Evolutionary conservation across 768 basidiomycete species (phyloP), one percentile per base, ranked within the genome.

Genomic region (Mycena metata): DNA sequence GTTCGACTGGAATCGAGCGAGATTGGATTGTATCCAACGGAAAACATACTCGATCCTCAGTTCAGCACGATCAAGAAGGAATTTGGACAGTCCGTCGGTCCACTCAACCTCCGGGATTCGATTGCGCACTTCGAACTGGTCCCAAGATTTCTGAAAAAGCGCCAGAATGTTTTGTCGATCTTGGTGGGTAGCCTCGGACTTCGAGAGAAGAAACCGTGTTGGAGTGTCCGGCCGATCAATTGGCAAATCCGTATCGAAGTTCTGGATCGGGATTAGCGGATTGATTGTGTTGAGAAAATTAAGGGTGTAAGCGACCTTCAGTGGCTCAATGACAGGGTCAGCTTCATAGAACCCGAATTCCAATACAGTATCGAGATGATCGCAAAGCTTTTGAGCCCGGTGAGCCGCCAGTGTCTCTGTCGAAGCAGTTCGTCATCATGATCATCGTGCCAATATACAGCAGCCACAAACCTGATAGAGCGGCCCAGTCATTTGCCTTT

Each of bases 401-500:
- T 86, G 84, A 17, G 83, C 79, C 2, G 82, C 81, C 75, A 86
- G 80, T 0, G 83, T 85, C 78, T 86, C 85, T 86, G 56, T 8
- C 60, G n/a, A 0, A 47, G 19, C 11, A n/a, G n/a, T n/a, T n/a
- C n/a, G n/a, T n/a, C n/a, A n/a, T n/a, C n/a, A n/a, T n/a, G n/a
- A n/a, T n/a, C n/a, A n/a, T n/a, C n/a, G n/a, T n/a, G n/a, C n/a
- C n/a, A n/a, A n/a, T n/a, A n/a, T n/a, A n/a, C n/a, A n/a, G n/a
- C n/a, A n/a, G n/a, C n/a, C n/a, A n/a, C n/a, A 50, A 70, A 90
- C 89, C 87, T 56, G 89, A 89, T 59, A 90, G 79, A 0, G 89
- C 81, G 12, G 87, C 86, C 89, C 89, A 90, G 68, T 90, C 89
- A 41, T 88, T 89, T 2, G 85, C 83, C 56, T 89, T 90, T 43